Base-by-base conservation (phyloP, 257 asterid genomes). In the Verbena officinalis region DNA sequence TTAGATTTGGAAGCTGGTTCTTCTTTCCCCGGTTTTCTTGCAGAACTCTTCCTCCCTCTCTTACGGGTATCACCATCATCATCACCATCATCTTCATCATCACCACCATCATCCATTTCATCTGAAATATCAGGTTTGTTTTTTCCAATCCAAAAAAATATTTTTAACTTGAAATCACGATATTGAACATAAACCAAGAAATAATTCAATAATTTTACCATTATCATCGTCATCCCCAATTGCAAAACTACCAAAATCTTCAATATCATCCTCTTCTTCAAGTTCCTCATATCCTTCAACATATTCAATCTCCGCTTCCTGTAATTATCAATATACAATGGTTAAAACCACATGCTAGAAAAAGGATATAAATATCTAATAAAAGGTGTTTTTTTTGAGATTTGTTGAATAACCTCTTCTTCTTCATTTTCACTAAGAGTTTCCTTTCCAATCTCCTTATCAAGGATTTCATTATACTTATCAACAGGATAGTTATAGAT, bases 281-380 rank as follows among this genome's bases (percentile, higher is more conserved):
- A 94, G 96, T 17, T 83, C 95, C 72, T 88, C 99, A 62, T 81
- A 83, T 27, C 96, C 96, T 83, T 94, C 97, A 43, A 94, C 96
- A 66, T 83, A 90, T 75, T 90, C 97, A 43, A 78, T 77, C 73
- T 74, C 86, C 16, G 48, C 60, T 64, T 90, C 96, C 95, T 90
- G 77, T 68, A 77, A 39, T 42, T 50, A 27, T 69, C 60, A 69
- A 59, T 64, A 36, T 24, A 73, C 22, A 40, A 60, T 62, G 55
- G 77, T 62, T 23, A 75, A 17, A 57, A 55, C 15, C 17, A 63
- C 34, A 9, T 36, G 34, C 14, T n/a, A n/a, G n/a, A n/a, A 36
- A 52, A 8, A n/a, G n/a, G n/a, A n/a, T n/a, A n/a, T n/a, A n/a
- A n/a, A n/a, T n/a, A n/a, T n/a, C n/a, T n/a, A n/a, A n/a, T n/a